phyloP scores from a whole-genome alignment of 2,329 filamentous ascomycete species.

The Penicillium sp. region DNA sequence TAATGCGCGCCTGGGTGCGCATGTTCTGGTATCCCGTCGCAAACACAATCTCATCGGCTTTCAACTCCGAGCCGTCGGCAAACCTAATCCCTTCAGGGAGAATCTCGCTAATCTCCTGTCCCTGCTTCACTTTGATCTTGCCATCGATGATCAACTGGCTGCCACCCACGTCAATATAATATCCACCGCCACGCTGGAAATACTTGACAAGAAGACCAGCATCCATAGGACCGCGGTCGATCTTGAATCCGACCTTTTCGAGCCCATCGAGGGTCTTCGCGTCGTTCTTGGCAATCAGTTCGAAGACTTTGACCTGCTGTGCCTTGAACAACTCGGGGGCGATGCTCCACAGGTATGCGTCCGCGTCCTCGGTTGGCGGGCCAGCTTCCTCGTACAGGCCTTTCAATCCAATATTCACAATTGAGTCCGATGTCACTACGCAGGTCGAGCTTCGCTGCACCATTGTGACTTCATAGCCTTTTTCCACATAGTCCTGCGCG shows the following conservation, averaged over 20 bases:
- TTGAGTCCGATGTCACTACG: slow-evolving; percentile 60
- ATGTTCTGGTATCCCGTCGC: slow-evolving; percentile 67
- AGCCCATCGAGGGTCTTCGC: slow-evolving; percentile 48
- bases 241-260: slow-evolving; percentile 59
- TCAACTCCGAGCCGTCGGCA: slow-evolving; percentile 59
- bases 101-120: slow-evolving; percentile 59
- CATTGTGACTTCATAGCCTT: slow-evolving; percentile 68
- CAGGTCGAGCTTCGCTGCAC: slow-evolving; percentile 68
- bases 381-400: slow-evolving; percentile 51
- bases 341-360: slow-evolving; percentile 60
- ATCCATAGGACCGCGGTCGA: slow-evolving; percentile 60
- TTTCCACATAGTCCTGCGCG: slow-evolving; percentile 66
- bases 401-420: slow-evolving; percentile 56
- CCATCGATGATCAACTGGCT: slow-evolving; percentile 64
- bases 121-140: slow-evolving; percentile 66
- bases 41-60: slow-evolving; percentile 66
- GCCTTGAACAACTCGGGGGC: slow-evolving; percentile 64
- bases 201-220: slow-evolving; percentile 64
- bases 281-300: slow-evolving; percentile 38
- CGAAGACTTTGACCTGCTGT: slow-evolving; percentile 52
- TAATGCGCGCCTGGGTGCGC: slow-evolving; percentile 60
- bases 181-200: slow-evolving; percentile 66
- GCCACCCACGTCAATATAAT: slow-evolving; percentile 70
- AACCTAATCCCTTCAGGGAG: slow-evolving; percentile 53
- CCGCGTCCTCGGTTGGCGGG: slow-evolving; percentile 66